Evolutionary conservation across 306 rosid genomes (phyloP).

Genomic region (Cucurbita ficifolia): DNA sequence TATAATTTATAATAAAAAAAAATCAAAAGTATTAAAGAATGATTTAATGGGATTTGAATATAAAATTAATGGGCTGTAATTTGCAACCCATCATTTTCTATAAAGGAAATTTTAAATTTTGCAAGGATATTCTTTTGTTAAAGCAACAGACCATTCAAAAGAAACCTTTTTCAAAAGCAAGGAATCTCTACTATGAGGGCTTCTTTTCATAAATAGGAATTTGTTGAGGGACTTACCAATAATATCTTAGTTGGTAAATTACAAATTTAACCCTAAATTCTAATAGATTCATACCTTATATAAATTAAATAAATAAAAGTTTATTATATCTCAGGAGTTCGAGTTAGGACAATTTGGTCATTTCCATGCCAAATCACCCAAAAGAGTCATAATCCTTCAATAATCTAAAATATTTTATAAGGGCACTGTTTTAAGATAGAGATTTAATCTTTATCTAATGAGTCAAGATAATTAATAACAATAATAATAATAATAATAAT

Average conservation of each 20-base stretch:
- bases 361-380: background rate
- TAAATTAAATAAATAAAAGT: background rate
- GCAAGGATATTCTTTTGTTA: background rate
- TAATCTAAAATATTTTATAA: background rate
- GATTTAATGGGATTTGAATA: background rate
- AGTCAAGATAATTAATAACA: background rate
- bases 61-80: background rate
- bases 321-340: background rate
- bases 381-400: background rate
- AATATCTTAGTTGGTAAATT: background rate
- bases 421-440: background rate
- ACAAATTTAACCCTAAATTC: background rate
- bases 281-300: too few relatives aligned
- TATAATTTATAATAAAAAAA: background rate
- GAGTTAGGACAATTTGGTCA: background rate
- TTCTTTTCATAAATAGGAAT: background rate
- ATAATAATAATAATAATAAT: background rate
- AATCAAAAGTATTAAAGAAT: background rate
- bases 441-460: background rate
- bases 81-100: constrained; percentile 8
- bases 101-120: background rate
- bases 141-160: constrained; percentile 7
- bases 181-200: background rate
- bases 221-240: background rate
- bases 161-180: constrained; percentile 5